These are phyloP conservation scores for Mycosarcoma maydis DNA, from an alignment of 1,284 basidiomycete species.

Conservation along the genomic window DNA sequence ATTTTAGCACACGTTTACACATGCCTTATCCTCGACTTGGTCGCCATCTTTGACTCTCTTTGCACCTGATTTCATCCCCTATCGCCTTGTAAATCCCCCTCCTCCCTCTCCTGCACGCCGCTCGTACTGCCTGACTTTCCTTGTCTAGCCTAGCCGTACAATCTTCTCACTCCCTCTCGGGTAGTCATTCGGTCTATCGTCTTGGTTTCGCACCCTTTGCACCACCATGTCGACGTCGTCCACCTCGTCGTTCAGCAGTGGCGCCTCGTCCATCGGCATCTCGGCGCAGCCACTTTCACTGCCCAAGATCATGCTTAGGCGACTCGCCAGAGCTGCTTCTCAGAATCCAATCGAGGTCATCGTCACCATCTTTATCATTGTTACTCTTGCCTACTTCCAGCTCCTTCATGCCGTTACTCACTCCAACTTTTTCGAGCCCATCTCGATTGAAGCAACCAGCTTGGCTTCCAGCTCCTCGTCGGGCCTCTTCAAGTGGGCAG, in stretches of 20 bases:
- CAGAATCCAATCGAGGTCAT: constrained; percentile 78
- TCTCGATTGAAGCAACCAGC: constrained; percentile 47
- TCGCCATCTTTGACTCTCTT: constrained; percentile 2
- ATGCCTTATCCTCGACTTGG: constrained; percentile 1
- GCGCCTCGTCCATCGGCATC: constrained; percentile 37
- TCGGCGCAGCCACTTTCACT: constrained; percentile 42
- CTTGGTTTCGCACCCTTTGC: background rate
- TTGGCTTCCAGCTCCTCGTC: constrained; percentile 49
- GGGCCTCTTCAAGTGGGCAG: constrained; percentile 44
- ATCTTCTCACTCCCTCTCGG: no score
- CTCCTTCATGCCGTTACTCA: constrained; percentile 83
- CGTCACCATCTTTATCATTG: constrained; percentile 83
- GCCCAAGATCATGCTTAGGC: constrained; percentile 47
- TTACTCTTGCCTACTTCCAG: constrained; percentile 90
- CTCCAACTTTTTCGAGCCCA: constrained; percentile 69
- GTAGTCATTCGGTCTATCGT: no score
- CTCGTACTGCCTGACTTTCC: background rate
- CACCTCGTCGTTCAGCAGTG: constrained; percentile 38
- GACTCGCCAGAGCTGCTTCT: constrained; percentile 45
- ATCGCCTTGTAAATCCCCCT: constrained; percentile 6
- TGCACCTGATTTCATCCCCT: background rate
- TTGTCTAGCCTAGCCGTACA: background rate
- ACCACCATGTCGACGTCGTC: constrained; percentile 37
- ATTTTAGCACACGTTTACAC: background rate
- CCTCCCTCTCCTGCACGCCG: background rate